Evolutionary conservation across 495 filamentous ascomycete genomes (phyloP), one percentile per base, ranked within the genome.

Genomic region (Neurospora sp.): DNA sequence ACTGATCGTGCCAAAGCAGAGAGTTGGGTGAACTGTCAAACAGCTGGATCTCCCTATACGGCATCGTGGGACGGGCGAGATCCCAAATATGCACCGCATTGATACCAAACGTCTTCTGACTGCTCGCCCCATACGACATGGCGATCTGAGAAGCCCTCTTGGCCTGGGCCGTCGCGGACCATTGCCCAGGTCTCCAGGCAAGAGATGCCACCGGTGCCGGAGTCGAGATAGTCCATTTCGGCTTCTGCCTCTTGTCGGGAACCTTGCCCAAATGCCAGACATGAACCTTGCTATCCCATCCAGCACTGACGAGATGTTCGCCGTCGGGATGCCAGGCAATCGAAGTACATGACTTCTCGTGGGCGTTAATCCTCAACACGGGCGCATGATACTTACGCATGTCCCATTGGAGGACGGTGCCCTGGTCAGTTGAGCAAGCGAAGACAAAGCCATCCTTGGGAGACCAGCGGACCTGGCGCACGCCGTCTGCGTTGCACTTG

Each of bases 271-370:
- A 87, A 80, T 98, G 93, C 96, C 96, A 99, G 40, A 98, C 90
- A 78, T 95, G 90, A 76, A 97, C 92, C 70, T 90, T 91, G 74
- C 90, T 89, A 79, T 99, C 96, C 35, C 88, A 86, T 44, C 95
- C 92, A 35, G 92, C 94, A 78, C 93, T 97, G 44, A 92, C 90
- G 18, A 97, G 85, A 80, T 98, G 93, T 74, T 92, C 92, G 39
- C 96, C 96, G 80, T 98, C 95, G 1, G 93, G 94, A 79, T 99
- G 96, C 96, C 96, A 99, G 76, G 97, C 93, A 69, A 99, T 90
- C 5, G 93, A 87, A 73, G 89, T 91, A 77, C 92, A 97, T 0
- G 90, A 87, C 54, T 90, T 91, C 70, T 85, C 83, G 80, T 99
- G 96, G 39, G 94, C 96, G 66, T 92, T 91, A 75, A 97, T 92